These are phyloP conservation scores for Diaporthe velutina DNA, from an alignment of 2,329 filamentous ascomycete species.

Conservation along the genomic window DNA sequence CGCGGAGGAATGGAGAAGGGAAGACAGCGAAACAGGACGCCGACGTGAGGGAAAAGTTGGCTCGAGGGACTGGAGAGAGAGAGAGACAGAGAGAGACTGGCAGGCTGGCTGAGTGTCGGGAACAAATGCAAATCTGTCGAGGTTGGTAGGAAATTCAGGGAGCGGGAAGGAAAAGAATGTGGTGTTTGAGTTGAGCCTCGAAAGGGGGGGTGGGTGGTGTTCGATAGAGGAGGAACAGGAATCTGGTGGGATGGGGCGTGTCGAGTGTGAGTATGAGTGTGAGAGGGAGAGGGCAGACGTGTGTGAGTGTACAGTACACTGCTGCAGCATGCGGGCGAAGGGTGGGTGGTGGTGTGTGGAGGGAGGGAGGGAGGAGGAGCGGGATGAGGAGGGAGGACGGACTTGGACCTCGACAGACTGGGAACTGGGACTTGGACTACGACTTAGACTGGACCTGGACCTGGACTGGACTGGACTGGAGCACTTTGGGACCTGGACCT, in stretches of 20 bases:
- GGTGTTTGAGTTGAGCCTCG: conserved; percentile 32
- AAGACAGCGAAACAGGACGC: background rate
- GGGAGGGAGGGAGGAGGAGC: conserved; percentile 29
- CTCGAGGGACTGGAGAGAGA: background rate
- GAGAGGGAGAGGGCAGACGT: too few species aligned
- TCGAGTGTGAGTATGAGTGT: too few species aligned
- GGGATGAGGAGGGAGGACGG: conserved; percentile 17
- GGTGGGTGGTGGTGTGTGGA: background rate
- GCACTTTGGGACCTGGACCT: conserved; percentile 5
- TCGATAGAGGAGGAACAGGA: conserved; percentile 34
- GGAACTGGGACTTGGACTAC: background rate
- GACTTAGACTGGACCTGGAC: conserved; percentile 4
- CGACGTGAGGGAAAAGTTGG: background rate
- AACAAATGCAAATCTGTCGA: conserved; percentile 31
- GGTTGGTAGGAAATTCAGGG: conserved; percentile 20
- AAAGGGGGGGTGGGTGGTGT: conserved; percentile 23
- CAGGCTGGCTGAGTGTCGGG: conserved; percentile 2
- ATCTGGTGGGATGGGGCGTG: conserved; percentile 39
- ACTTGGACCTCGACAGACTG: conserved; percentile 3
- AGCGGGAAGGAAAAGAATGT: conserved; percentile 33
- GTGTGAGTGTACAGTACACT: background rate
- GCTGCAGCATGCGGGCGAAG: conserved; percentile 11
- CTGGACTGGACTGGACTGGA: background rate
- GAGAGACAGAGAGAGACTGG: background rate
- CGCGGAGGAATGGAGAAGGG: conserved; percentile 15